phyloP scores from a whole-genome alignment of 1,139 yeast species.

The Taphrina sp. region DNA sequence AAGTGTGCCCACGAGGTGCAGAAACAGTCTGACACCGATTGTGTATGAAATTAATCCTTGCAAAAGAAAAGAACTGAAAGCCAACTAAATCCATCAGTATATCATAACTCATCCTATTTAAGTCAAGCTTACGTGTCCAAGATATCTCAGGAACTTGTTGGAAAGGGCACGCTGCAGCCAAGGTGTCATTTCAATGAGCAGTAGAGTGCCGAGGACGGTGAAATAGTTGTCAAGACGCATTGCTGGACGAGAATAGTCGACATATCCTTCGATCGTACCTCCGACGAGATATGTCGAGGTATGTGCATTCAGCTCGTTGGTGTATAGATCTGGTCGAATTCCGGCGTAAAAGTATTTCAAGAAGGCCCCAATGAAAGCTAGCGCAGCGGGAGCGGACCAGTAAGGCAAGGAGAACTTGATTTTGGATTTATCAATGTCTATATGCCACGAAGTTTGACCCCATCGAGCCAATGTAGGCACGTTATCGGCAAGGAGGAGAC shows the following conservation, averaged over 20 bases:
- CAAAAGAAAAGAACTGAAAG: background rate
- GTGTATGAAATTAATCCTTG: conserved; percentile 5
- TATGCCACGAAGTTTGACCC: background rate
- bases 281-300: conserved; percentile 4
- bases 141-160: background rate
- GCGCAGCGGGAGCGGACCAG: background rate
- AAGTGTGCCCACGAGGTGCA: background rate
- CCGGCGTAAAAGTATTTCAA: background rate
- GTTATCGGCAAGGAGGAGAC: conserved; percentile 4
- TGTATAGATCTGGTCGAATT: conserved; percentile 1
- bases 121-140: conserved; percentile 8
- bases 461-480: background rate
- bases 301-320: conserved; percentile 10
- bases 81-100: background rate
- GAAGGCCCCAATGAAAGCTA: background rate
- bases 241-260: conserved; percentile 5
- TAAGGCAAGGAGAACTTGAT: background rate
- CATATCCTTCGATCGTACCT: conserved; percentile 3
- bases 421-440: background rate
- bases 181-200: conserved; percentile 8
- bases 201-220: background rate
- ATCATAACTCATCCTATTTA: background rate
- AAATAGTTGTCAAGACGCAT: conserved; percentile 12
- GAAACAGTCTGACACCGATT: background rate
- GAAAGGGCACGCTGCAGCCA: background rate